Evolutionary conservation across 2,329 filamentous ascomycete species (phyloP), one percentile per base, ranked within the genome.

Genomic region (Clonostachys rhizophaga): DNA sequence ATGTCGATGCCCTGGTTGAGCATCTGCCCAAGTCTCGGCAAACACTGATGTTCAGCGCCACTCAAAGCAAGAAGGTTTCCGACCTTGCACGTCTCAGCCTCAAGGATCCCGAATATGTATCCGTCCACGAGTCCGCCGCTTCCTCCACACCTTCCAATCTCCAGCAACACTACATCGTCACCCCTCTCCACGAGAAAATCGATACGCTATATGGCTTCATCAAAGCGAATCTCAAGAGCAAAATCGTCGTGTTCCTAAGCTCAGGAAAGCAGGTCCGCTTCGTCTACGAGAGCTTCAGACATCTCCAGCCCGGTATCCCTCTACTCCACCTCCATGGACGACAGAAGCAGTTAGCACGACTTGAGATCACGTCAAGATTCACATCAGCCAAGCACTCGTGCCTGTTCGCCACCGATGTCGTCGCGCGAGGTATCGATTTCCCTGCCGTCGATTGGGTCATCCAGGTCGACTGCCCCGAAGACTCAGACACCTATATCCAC

Each of bases 371-470:
- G 0, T 79, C 81, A 5, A 85, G 87, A 45, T 99, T 96, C 64
- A 84, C 88, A 0, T 75, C 84, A 1, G 82, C 91, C 2, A 90
- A 94, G 59, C 78, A 89, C 48, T 86, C 89, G 1, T 96, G 94
- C 61, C 76, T 99, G 0, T 96, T 99, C 62, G 90, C 94, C 2
- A 99, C 94, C 0, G 94, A 99, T 61, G 90, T 99, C 6, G 91
- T 95, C 5, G 94, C 94, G 0, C 81, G 94, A 65, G 94, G 94
- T 53, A 79, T 99, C 12, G 94, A 99, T 65, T 97, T 99, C 61
- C 94, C 94, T 0, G 86, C 91, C 4, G 94, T 99, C 0, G 94
- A 99, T 64, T 99, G 94, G 87, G 94, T 99, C 6, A 90, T 99
- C n/a, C 94, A 99, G 63, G 79, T 89, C n/a, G 94, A 99, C 64